Conservation (phyloP, 2,329 filamentous ascomycete species). For the Aureobasidium uvarum region DNA sequence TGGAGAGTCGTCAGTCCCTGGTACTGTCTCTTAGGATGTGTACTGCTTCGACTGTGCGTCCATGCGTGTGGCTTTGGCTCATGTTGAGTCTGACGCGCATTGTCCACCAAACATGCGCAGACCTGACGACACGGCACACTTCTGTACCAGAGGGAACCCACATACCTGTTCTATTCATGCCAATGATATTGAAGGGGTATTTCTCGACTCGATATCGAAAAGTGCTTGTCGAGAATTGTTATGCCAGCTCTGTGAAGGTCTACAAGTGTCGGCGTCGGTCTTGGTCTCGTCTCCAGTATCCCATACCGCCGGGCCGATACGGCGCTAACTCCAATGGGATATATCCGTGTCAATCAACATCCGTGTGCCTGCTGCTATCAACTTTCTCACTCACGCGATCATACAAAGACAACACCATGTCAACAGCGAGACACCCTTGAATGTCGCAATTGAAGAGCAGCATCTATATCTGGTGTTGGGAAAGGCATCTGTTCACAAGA, state of each 20-base stretch:
- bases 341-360: background rate
- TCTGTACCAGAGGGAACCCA: constrained; percentile 33
- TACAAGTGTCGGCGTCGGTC: background rate
- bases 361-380: background rate
- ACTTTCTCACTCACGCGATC: constrained; percentile 2
- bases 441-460: background rate
- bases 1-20: constrained; percentile 32
- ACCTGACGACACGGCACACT: background rate
- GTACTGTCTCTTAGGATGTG: background rate
- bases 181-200: background rate
- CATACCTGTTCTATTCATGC: constrained; percentile 54
- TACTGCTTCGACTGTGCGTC: background rate
- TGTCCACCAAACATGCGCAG: background rate
- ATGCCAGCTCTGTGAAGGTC: background rate
- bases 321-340: background rate
- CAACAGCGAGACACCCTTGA: background rate
- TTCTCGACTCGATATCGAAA: background rate
- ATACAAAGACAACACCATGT: background rate
- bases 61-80: too few species aligned
- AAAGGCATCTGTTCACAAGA: background rate
- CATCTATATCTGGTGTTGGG: background rate
- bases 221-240: background rate
- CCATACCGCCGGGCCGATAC: background rate
- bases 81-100: background rate
- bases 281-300: background rate